Evolutionary conservation across 352 stramenopile species (phyloP).

Genomic region (Phytophthora pseudosyringae): DNA sequence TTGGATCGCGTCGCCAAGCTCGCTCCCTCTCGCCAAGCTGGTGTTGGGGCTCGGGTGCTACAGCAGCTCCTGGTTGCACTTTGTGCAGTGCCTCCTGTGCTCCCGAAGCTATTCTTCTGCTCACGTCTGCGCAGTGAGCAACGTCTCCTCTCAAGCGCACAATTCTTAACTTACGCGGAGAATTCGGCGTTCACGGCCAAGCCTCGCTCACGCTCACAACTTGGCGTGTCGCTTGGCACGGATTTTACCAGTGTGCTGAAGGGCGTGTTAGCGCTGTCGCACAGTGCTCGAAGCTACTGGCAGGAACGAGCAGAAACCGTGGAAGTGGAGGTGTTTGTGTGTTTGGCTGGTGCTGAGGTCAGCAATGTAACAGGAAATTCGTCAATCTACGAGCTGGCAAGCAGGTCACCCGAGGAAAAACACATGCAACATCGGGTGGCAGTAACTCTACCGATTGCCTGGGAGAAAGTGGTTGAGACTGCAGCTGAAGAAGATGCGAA

Average conservation of each 20-base stretch:
- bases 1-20: constrained; percentile 39
- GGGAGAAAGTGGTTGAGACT: constrained; percentile 25
- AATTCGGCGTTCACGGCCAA: constrained; percentile 51
- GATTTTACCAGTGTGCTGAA: constrained; percentile 61
- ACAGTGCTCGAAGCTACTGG: constrained; percentile 27
- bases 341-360: constrained; percentile 20
- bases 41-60: constrained; percentile 41
- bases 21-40: constrained; percentile 14
- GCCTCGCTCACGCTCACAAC: constrained; percentile 51
- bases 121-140: constrained; percentile 30
- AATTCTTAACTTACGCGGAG: constrained; percentile 59
- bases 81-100: constrained; percentile 33
- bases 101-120: constrained; percentile 56
- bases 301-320: constrained; percentile 21
- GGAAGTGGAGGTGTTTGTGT: constrained; percentile 42
- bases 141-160: constrained; percentile 40
- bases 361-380: constrained; percentile 3
- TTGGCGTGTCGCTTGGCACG: constrained; percentile 55
- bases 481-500: not conserved
- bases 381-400: constrained; percentile 19
- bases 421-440: constrained; percentile 32
- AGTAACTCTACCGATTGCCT: constrained; percentile 34
- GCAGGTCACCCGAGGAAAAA: constrained; percentile 14
- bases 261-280: constrained; percentile 36
- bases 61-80: constrained; percentile 44